Conservation (phyloP, 140 eudicot species). For the Bidens hawaiensis region DNA sequence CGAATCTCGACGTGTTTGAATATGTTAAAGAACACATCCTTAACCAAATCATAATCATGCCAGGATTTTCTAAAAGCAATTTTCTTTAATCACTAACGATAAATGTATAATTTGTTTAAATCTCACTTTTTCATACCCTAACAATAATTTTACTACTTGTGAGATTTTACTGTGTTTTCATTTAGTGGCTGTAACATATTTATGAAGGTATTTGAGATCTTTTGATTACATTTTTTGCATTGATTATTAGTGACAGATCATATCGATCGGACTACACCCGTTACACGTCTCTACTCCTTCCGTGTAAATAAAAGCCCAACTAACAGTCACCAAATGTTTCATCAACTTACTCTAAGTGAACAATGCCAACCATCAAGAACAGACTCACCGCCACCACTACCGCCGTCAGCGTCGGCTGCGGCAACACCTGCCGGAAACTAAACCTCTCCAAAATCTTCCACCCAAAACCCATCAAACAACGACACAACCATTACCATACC, state of each 20-base stretch:
- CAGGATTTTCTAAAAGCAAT: too few relatives aligned
- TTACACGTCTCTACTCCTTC: conserved; percentile 21
- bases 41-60: too few relatives aligned
- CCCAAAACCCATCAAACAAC: conserved; percentile 36
- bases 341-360: neutral
- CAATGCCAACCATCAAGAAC: conserved; percentile 47
- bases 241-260: conserved; percentile 10
- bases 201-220: too few relatives aligned
- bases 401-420: conserved; percentile 56
- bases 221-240: neutral
- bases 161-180: too few relatives aligned
- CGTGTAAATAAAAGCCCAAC: conserved; percentile 15
- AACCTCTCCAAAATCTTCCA: conserved; percentile 52
- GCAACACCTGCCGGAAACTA: conserved; percentile 48
- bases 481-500: conserved; percentile 9
- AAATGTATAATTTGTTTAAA: too few relatives aligned
- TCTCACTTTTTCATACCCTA: too few relatives aligned
- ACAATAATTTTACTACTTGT: too few relatives aligned
- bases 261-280: conserved; percentile 18
- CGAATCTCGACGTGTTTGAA: too few relatives aligned
- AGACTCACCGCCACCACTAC: conserved; percentile 34
- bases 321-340: neutral
- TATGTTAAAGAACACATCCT: too few relatives aligned
- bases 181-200: too few relatives aligned
- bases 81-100: too few relatives aligned